Base-by-base conservation (phyloP, 257 asterid genomes). In the Petunia axillaris region DNA sequence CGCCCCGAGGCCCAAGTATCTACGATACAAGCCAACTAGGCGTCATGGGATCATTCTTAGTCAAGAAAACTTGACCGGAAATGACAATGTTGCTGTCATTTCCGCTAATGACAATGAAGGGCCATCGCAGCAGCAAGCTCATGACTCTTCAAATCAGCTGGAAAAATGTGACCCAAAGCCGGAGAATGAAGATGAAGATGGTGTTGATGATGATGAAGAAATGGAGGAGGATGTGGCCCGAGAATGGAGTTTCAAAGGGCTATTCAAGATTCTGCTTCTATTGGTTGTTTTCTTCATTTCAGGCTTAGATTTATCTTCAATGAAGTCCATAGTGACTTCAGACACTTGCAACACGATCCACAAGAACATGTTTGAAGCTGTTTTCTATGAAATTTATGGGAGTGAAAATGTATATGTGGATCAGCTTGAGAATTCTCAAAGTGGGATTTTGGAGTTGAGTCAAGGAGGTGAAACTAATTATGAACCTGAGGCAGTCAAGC, bases 1-100 rank as follows among this genome's bases (percentile, higher is more conserved):
- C 38, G 85, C 91, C 55, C 96, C 97, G 0, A 86, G 98, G 89
- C 98, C 97, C 53, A 89, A 85, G 86, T 94, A 76, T 83, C 84
- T 92, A 74, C 92, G 97, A 2, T 93, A 85, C 82, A 81, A 89
- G 82, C 97, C 97, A 2, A 87, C 88, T 43, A 87, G 90, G 87
- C 84, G 88, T 48, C 80, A 58, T 1, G 86, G 80, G 85, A 81
- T 91, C 50, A 11, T 87, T 36, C 77, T 64, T 39, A 58, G 83
- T 82, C 67, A 82, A 5, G 89, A 78, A 39, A 65, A 60, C 39
- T 80, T 65, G 83, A 80, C 35, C 0, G 71, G 43, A 11, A 86
- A 79, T 50, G 52, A 55, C 37, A 77, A 77, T 37, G 81, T 44
- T 52, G 80, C 41, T 59, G 10, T 37, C 60, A 57, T 60, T 67